Base-by-base conservation (phyloP, 1,284 basidiomycete species). In the Boletus mariae region DNA sequence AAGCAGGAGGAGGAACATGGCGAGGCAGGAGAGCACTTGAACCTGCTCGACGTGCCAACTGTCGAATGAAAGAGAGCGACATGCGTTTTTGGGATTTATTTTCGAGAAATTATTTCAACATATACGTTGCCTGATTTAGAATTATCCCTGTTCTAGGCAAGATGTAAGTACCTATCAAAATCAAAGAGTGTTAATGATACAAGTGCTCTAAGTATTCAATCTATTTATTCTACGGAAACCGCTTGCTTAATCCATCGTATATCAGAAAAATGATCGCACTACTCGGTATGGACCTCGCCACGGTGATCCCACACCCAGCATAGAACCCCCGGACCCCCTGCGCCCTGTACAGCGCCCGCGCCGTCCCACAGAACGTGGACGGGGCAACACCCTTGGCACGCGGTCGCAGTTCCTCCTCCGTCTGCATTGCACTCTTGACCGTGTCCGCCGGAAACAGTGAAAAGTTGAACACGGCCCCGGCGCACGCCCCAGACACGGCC, bases 371-470 rank as follows among this genome's bases (percentile, higher is more conserved):
- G 64, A 98, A 98, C 8, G 85, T 80, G 40, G 79, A 64, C 57
- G 56, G 72, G 56, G 54, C 47, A 25, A 64, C 68, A 29, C 73
- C 70, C 42, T 67, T 62, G 40, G 65, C 61, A 4, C 66, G 65
- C 31, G 87, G 85, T 9, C 88, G 77, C 57, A 98, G 77, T 73
- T 98, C 95, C 50, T 90, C 89, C 69, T 89, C 89, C 0, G 96
- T 98, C 77, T 98, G 96, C 71, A 99, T 92, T 43, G 93, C 83
- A 60, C 89, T 93, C 76, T 99, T 99, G 65, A 98, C 83, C 34
- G 90, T 90, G 71, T 99, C 96, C 12, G 94, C 94, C 0, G 94
- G 94, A 75, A 95, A 97, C 44, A 93, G 74, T 17, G 87, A 79
- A 62, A 95, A 74, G 63, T 93, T 96, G 75, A 94, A 98, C 54